Percentiles rank a stretch among this genome's conserved stretches.
These are phyloP conservation scores for Myxozyma vanderwaltii DNA, from an alignment of 805 yeast species.

Conservation along the genomic window DNA sequence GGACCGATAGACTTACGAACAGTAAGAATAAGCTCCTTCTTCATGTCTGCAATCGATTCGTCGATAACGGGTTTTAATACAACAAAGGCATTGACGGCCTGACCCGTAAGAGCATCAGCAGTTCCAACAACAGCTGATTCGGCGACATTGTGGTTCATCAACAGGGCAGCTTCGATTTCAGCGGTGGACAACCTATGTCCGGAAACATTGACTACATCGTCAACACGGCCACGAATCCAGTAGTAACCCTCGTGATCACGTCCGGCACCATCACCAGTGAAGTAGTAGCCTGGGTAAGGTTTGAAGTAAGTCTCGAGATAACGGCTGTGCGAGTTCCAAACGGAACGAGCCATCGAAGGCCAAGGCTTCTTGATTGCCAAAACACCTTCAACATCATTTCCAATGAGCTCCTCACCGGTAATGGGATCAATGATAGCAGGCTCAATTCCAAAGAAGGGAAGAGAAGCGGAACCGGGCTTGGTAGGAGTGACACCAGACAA, in stretches of 20 bases:
- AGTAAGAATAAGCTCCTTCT: constrained; percentile 76
- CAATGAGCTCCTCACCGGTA: constrained; percentile 78
- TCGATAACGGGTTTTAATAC: constrained; percentile 62
- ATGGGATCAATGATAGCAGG: constrained; percentile 93
- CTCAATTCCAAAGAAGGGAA: constrained; percentile 94
- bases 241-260: constrained; percentile 94
- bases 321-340: constrained; percentile 83
- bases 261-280: constrained; percentile 99
- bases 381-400: constrained; percentile 94
- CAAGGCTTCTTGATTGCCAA: constrained; percentile 86
- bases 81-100: constrained; percentile 95
- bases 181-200: constrained; percentile 99
- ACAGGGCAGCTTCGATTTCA: constrained; percentile 91
- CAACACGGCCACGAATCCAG: constrained; percentile 98
- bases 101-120: constrained; percentile 94
- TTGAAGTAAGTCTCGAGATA: constrained; percentile 88
- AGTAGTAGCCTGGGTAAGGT: constrained; percentile 91
- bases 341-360: constrained; percentile 99
- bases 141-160: constrained; percentile 75
- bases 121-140: constrained; percentile 98
- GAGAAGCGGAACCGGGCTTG: constrained; percentile 96
- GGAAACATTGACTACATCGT: constrained; percentile 95
- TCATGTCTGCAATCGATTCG: constrained; percentile 47
- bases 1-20: constrained; percentile 91
- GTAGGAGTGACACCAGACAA: constrained; percentile 92